These are phyloP conservation scores for Calonectria crousiana DNA, from an alignment of 2,329 filamentous ascomycete species.

Conservation along the genomic window DNA sequence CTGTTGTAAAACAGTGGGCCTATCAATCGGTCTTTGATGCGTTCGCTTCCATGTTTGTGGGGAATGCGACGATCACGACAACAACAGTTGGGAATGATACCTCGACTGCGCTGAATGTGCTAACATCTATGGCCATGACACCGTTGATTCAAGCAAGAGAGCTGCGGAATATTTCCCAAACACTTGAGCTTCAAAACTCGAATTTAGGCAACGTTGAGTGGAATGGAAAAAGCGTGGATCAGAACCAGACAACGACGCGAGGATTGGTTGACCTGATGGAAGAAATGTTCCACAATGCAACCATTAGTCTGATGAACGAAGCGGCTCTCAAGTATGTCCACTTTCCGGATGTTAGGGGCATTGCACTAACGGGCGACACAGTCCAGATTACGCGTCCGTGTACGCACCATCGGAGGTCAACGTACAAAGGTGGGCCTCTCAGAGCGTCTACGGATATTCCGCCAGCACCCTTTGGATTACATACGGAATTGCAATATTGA, in stretches of 20 bases:
- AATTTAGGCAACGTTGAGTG: constrained; percentile 6
- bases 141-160: neutral
- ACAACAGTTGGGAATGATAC: neutral
- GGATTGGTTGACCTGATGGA: neutral
- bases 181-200: neutral
- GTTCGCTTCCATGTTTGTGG: neutral
- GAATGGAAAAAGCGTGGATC: neutral
- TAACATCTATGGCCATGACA: neutral
- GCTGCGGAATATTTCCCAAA: neutral
- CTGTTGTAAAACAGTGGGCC: neutral
- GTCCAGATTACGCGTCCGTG: neutral
- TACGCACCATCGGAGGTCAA: neutral
- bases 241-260: neutral
- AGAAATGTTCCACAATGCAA: constrained; percentile 7
- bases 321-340: neutral
- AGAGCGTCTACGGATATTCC: neutral
- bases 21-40: constrained; percentile 1
- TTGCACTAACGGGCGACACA: neutral
- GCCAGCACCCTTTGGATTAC: neutral
- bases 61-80: neutral
- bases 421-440: neutral
- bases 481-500: neutral
- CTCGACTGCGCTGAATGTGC: neutral
- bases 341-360: neutral
- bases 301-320: neutral